Base-by-base conservation (phyloP, 148 eudicot genomes). In the Arctostaphylos glauca region DNA sequence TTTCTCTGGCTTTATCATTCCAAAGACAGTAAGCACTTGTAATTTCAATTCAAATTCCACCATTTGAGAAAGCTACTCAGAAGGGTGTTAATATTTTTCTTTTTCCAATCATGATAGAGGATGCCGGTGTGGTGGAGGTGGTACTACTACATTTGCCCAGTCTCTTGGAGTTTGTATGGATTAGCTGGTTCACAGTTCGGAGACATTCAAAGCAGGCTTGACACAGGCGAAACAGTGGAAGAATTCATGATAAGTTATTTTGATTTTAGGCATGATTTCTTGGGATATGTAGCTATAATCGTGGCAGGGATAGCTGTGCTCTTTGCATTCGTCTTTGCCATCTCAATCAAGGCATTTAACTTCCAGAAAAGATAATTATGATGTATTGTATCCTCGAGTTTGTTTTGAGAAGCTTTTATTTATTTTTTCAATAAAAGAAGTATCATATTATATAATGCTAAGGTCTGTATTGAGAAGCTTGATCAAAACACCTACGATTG, bases 41-140 rank as follows among this genome's bases (percentile, higher is more conserved):
- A 6, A 6, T 31, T 23, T 16, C 50, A 8, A 70, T 53, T 72
- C 9, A 43, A 19, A 48, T 13, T 21, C 1, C 76, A 25, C 50
- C 10, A 71, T 50, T 25, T 15, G 38, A 64, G 9, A 19, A 47
- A 18, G 56, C 16, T 16, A 59, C 44, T 77, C 18, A 38, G 21
- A 38, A 21, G 64, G 18, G 50, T 16, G 9, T 9, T 53, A 72
- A 71, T 6, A 31, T 58, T 19, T 46, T 74, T 6, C 13, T 80
- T 53, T 15, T 80, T 72, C 38, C 72, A 7, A 12, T 41, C 14
- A 9, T 74, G 59, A 62, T 81, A 88, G 90, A 85, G 86, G 41
- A 87, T 85, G 19, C 89, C 87, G 0, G 83, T 83, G 25, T 90
- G 93, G 93, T 92, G 94, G 92, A 89, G 91, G 85, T 90, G 94